phyloP scores from a whole-genome alignment of 116 monocot species.

The Thalassia testudinum region DNA sequence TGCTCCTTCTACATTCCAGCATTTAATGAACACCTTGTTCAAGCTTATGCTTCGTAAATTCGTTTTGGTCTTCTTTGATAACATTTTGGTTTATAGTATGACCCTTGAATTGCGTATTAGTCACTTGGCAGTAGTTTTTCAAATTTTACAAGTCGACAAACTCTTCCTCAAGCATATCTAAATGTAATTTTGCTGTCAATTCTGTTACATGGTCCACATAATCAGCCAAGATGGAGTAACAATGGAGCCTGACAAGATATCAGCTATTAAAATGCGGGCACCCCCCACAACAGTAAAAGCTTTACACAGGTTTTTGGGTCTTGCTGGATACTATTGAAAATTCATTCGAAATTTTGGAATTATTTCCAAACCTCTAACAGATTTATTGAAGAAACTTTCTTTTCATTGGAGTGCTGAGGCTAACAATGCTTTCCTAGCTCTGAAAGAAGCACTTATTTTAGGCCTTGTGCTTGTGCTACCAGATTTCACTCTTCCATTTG shows the following conservation, averaged over 20 bases:
- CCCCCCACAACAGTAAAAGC: neutral
- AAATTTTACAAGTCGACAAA: neutral
- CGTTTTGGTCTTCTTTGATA: neutral
- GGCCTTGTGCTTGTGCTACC: neutral
- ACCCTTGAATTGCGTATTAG: neutral
- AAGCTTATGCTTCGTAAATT: neutral
- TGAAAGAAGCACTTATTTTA: neutral
- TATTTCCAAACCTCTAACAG: neutral
- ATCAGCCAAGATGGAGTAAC: neutral
- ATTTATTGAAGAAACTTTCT: neutral
- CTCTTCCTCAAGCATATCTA: neutral
- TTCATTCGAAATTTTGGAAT: neutral
- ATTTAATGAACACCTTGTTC: neutral
- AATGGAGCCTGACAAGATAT: neutral
- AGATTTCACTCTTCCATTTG: neutral
- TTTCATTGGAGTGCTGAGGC: neutral
- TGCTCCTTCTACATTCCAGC: constrained; percentile 1
- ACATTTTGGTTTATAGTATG: neutral
- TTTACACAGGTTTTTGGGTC: neutral
- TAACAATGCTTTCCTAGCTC: neutral
- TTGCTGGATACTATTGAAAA: neutral
- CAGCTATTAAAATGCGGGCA: neutral
- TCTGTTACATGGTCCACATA: neutral
- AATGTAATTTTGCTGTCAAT: neutral
- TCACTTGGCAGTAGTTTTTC: neutral